Evolutionary conservation across 2,329 filamentous ascomycete species (phyloP).

Genomic region (Alternaria arborescens): DNA sequence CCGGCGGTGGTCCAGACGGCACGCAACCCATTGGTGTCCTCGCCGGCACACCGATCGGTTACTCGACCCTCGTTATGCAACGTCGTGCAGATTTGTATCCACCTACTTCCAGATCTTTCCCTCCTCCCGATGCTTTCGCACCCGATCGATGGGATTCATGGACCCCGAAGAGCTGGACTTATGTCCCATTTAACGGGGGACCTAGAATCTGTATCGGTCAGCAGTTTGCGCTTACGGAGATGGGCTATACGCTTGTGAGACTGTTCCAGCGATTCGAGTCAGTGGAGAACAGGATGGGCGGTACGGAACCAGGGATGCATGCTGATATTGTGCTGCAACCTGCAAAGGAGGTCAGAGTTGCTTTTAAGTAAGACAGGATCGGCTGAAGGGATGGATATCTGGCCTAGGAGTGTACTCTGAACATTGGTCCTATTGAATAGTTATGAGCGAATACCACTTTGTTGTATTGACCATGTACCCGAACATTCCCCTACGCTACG

Average conservation of each 20-base stretch:
- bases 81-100: constrained; percentile 61
- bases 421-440: background rate
- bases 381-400: background rate
- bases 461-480: background rate
- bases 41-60: constrained; percentile 56
- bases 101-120: constrained; percentile 48
- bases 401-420: no score
- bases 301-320: constrained; percentile 51
- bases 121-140: constrained; percentile 53
- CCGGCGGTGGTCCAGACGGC: constrained; percentile 58
- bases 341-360: constrained; percentile 51
- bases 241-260: constrained; percentile 59
- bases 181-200: constrained; percentile 59
- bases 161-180: constrained; percentile 61
- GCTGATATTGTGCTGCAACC: constrained; percentile 60
- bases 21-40: constrained; percentile 55
- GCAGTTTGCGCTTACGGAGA: constrained; percentile 61
- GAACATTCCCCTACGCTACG: background rate
- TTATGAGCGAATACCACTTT: background rate
- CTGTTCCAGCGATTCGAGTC: constrained; percentile 56
- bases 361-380: constrained; percentile 32
- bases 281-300: constrained; percentile 53
- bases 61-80: constrained; percentile 60
- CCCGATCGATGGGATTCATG: constrained; percentile 61
- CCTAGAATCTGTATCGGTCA: constrained; percentile 61